Evolutionary conservation across 306 rosid genomes (phyloP), one percentile per base, ranked within the genome.

Genomic region (Vigna angularis): DNA sequence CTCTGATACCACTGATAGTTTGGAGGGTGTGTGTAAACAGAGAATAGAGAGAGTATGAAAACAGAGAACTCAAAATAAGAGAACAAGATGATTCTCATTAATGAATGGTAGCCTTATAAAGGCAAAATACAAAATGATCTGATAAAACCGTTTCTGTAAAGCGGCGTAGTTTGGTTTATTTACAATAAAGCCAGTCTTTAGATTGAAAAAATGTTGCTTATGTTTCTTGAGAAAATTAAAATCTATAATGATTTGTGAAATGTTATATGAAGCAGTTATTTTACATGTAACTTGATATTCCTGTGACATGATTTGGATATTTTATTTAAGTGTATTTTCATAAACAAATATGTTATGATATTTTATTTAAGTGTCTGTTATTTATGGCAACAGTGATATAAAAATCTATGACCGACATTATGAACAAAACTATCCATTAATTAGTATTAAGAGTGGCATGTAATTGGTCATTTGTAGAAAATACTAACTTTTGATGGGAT

Each of bases 321-420:
- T 47, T 65, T 47, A 67, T 13, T 17, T 51, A 7, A 18, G 44
- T 49, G 11, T 52, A 70, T 36, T 66, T 24, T 24, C 15, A 1
- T 58, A 10, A 47, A 17, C 22, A 42, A n/a, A 5, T 73, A 10
- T 3, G 49, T 42, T 53, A 51, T 48, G 7, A 49, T 70, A 28
- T 73, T 34, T 38, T 18, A 20, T 20, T 20, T 20, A 20, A 20
- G 20, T 20, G 0, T 20, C 0, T 20, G 20, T 62, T 70, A 47
- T 63, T 34, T 56, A 22, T 49, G 82, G 76, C 58, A 65, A 65
- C n/a, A 9, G 51, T 65, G 70, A 24, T 64, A 49, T 63, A 34
- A 58, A 20, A 38, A 62, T 40, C 47, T 66, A 71, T 16, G 10
- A 50, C 24, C 13, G 44, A 36, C 52, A 56, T 63, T 55, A 38